A percentile compares a stretch with the other conserved stretches of the same genome.
These are phyloP conservation scores for Penicillium psychrofluorescens DNA, from an alignment of 495 filamentous ascomycete genomes.

Conservation along the genomic window DNA sequence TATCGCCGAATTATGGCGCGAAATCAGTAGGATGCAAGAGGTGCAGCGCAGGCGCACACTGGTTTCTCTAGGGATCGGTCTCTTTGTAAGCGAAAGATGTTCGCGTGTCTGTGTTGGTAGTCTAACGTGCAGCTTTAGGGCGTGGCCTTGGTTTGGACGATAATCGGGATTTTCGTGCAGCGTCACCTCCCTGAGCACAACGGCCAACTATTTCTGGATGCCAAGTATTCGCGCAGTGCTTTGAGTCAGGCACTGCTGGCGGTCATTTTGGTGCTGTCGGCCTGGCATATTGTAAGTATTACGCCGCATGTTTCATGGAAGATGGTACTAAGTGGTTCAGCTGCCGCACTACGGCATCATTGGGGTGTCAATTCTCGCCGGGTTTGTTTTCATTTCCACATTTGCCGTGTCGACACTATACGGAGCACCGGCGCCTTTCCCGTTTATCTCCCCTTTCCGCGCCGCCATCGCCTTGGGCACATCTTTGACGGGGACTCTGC, in stretches of 20 bases:
- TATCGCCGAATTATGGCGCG: constrained; percentile 20
- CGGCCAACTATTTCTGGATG: constrained; percentile 21
- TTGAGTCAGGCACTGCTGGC: constrained; percentile 25
- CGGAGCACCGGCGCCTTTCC: constrained; percentile 27
- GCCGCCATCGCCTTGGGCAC: constrained; percentile 9
- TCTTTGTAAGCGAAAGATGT: constrained; percentile 25
- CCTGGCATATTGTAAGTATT: constrained; percentile 34
- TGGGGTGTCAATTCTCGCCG: constrained; percentile 25
- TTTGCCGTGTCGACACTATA: constrained; percentile 16
- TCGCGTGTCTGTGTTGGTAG: not conserved
- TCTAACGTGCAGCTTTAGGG: constrained; percentile 14
- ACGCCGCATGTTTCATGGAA: not conserved
- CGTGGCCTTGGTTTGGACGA: constrained; percentile 23
- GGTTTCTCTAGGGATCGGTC: constrained; percentile 25
- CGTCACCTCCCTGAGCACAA: constrained; percentile 18
- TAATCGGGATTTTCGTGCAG: constrained; percentile 16
- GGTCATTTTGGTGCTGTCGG: constrained; percentile 23
- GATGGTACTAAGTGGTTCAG: constrained; percentile 16
- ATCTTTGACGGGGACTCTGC: constrained; percentile 14
- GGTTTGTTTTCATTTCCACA: constrained; percentile 27
- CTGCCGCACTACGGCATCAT: constrained; percentile 26
- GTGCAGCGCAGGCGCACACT: constrained; percentile 18
- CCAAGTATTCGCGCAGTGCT: constrained; percentile 28
- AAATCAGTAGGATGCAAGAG: constrained; percentile 12
- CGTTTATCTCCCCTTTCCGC: constrained; percentile 11